Conservation (phyloP, 2,329 filamentous ascomycete species). For the Nectriaceae sp. region DNA sequence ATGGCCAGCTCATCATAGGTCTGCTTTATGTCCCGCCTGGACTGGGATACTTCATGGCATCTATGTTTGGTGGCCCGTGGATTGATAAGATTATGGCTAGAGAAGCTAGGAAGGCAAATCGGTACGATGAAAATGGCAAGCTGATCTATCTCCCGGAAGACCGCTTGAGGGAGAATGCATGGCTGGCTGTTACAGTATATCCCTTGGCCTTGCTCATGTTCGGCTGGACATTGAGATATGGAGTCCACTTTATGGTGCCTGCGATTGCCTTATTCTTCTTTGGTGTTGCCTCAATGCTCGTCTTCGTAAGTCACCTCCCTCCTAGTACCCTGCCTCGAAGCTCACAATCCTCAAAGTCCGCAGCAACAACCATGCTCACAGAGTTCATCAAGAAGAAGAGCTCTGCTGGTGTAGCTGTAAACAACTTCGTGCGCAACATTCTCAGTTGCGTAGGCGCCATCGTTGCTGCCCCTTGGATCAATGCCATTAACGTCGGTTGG, state of each 20-base stretch:
- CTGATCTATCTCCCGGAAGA: slow-evolving; percentile 76
- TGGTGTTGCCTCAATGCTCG: slow-evolving; percentile 76
- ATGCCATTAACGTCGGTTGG: slow-evolving; percentile 74
- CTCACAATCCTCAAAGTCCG: slow-evolving; percentile 37
- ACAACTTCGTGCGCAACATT: slow-evolving; percentile 81
- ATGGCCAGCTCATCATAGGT: slow-evolving; percentile 68
- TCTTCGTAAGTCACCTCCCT: slow-evolving; percentile 56
- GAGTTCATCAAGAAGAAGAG: slow-evolving; percentile 77
- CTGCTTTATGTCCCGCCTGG: slow-evolving; percentile 77
- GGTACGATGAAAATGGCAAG: slow-evolving; percentile 67
- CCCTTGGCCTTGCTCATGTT: slow-evolving; percentile 73
- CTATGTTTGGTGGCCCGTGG: slow-evolving; percentile 73
- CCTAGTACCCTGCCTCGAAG: slow-evolving; percentile 8
- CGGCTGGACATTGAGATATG: slow-evolving; percentile 72
- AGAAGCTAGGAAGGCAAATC: slow-evolving; percentile 68
- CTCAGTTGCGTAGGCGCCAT: slow-evolving; percentile 72
- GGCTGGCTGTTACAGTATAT: slow-evolving; percentile 71
- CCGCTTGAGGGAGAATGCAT: slow-evolving; percentile 80
- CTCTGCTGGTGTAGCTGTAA: slow-evolving; percentile 74
- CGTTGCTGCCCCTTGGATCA: slow-evolving; percentile 70
- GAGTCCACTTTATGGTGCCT: slow-evolving; percentile 64
- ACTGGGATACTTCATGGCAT: slow-evolving; percentile 70
- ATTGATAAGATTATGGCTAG: slow-evolving; percentile 79
- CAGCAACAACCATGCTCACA: slow-evolving; percentile 79
- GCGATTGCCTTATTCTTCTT: slow-evolving; percentile 72